Evolutionary conservation across 2,329 filamentous ascomycete species (phyloP), one percentile per base, ranked within the genome.

Genomic region (Cladosporium sp.): DNA sequence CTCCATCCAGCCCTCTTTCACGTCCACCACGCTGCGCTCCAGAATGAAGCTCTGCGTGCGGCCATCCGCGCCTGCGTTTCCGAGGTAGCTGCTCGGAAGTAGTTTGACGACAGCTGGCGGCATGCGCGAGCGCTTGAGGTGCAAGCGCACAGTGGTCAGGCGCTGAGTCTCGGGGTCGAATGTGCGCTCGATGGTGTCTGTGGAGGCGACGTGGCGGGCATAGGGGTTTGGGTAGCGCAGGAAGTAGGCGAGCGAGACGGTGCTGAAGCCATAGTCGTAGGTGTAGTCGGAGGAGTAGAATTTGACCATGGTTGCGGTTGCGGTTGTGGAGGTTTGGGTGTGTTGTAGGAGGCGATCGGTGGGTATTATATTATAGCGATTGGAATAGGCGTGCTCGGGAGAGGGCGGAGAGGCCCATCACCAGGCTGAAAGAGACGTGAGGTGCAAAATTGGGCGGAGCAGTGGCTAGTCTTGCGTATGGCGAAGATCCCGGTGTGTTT

Each of bases 171-270:
- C 80, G 7, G 88, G 84, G 78, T 94, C 91, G 78, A 92, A 86
- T 77, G 85, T 82, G 69, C 88, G 89, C 58, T 87, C 86, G 77
- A 95, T 91, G 73, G 91, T 92, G 78, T 95, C 91, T 78, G 91
- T 93, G 75, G 90, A 92, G 72, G 93, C 82, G 62, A 95, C 91
- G 80, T 95, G 91, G 69, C 86, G 88, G 70, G 89, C 89, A 81
- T 94, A 93, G 7, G 91, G 91, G 75, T 94, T 95, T 70, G 91
- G 92, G 80, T 95, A 95, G 70, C 91, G 91, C 59, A 95, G 89
- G 80, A 94, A 95, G 84, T 92, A 95, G 80, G 91, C 91, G 78
- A 95, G 89, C 58, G 91, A 92, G 68, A 95, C 91, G 77, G 91
- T 91, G 68, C 91, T 88, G 81, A 94, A 94, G 58, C 90, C 89